Evolutionary conservation across 2,329 filamentous ascomycete genomes (phyloP).

Genomic region (Cryphonectria parasitica): DNA sequence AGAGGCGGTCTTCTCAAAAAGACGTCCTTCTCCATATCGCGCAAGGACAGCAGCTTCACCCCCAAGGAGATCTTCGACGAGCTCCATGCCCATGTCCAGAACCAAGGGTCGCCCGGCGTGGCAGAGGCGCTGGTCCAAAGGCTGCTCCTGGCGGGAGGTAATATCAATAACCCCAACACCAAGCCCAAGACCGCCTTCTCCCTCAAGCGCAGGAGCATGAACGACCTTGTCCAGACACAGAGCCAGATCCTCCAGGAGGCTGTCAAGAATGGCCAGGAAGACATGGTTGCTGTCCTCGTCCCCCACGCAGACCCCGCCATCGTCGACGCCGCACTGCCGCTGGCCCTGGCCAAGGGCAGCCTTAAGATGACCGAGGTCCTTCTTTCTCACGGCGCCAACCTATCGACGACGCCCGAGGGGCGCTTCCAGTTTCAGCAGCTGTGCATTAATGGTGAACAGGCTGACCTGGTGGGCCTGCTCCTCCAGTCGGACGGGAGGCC

Average conservation of each 20-base stretch:
- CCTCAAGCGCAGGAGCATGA: constrained; percentile 53
- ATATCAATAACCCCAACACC: constrained; percentile 51
- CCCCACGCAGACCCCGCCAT: constrained; percentile 56
- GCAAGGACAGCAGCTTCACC: constrained; percentile 54
- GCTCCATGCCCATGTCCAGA: constrained; percentile 53
- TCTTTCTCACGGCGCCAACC: constrained; percentile 55
- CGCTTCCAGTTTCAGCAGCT: constrained; percentile 58
- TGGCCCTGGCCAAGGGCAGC: constrained; percentile 52
- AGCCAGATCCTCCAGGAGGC: constrained; percentile 56
- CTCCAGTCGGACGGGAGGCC: constrained; percentile 55
- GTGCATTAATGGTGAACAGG: constrained; percentile 50
- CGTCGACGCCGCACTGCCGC: constrained; percentile 53
- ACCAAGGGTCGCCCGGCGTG: constrained; percentile 55
- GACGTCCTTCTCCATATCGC: constrained; percentile 51
- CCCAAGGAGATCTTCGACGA: constrained; percentile 57
- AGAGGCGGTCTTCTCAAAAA: constrained; percentile 36
- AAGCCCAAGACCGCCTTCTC: constrained; percentile 54
- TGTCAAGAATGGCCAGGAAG: constrained; percentile 52
- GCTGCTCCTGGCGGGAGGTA: constrained; percentile 53
- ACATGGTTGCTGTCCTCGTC: constrained; percentile 58
- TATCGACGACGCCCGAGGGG: constrained; percentile 51
- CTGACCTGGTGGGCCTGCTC: constrained; percentile 52
- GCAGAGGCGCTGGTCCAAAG: constrained; percentile 59
- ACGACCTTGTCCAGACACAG: constrained; percentile 55
- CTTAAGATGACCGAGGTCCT: constrained; percentile 50